Percentiles rank a stretch among this genome's conserved stretches.
These are phyloP conservation scores for Lentinula guzmanii DNA, from an alignment of 768 basidiomycete species.

Conservation along the genomic window DNA sequence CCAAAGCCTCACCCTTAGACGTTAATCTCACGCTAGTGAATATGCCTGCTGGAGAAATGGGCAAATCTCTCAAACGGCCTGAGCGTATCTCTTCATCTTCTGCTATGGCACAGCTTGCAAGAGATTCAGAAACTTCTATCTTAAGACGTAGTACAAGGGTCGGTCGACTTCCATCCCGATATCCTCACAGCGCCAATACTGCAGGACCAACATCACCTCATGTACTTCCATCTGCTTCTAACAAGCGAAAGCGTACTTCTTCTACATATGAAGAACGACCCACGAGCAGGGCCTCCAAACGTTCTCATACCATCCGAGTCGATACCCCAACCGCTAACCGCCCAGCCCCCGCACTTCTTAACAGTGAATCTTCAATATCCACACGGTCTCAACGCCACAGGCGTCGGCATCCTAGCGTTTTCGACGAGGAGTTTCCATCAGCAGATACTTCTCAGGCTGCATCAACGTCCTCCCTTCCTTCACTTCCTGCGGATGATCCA, in stretches of 20 bases:
- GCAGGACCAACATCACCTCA: neutral
- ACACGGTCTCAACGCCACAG: neutral
- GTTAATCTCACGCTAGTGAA: neutral
- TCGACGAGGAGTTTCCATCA: neutral
- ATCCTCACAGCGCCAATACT: neutral
- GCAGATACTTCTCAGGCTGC: neutral
- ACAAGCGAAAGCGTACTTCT: constrained; percentile 1
- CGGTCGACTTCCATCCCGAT: neutral
- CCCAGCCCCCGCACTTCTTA: too few relatives aligned
- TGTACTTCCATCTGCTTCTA: neutral
- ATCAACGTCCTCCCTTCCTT: neutral
- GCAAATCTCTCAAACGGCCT: neutral
- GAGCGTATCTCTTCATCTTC: neutral
- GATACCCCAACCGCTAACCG: neutral
- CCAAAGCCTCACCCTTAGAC: neutral
- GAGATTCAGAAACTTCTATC: neutral
- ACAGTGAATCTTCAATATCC: neutral
- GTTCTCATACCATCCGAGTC: neutral
- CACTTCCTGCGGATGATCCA: too few relatives aligned
- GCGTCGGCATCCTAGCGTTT: constrained; percentile 1
- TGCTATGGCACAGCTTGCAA: neutral
- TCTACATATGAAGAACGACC: neutral
- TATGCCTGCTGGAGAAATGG: neutral
- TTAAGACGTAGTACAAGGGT: constrained; percentile 1
- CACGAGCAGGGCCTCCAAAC: neutral